Evolutionary conservation across 2,329 filamentous ascomycete species (phyloP), one percentile per base, ranked within the genome.

Genomic region (Penicillium sp.): DNA sequence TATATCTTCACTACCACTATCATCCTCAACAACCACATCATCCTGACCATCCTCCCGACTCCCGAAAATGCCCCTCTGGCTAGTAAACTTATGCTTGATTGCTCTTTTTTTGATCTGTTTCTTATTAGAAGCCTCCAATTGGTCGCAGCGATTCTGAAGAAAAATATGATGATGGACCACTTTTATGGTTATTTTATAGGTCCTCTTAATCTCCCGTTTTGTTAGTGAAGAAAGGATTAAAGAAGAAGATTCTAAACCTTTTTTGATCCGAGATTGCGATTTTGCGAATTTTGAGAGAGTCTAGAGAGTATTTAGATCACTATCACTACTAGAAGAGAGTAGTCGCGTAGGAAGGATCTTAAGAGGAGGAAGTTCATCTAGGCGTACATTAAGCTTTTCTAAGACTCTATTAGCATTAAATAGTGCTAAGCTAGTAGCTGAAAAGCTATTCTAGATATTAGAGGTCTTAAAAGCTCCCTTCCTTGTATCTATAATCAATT

Each of bases 121-220:
- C 51, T n/a, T 42, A 33, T 58, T 58, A 40, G 37, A 40, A 40
- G 37, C n/a, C 35, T 35, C 35, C 19, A 53, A 51, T 51, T 35
- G 13, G 35, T 53, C 42, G 19, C 50, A 38, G 38, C 51, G 22
- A 58, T 53, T 47, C 51, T 51, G 28, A 38, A 59, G 44, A 10
- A 49, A 59, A 50, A 54, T 28, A 38, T 54, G 19, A 50, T 45
- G 26, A 30, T 59, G n/a, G 37, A 59, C 49, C 22, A 54, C 38
- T 30, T 59, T 59, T 26, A 59, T 40, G 3, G 49, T 33, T 38
- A 54, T 59, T 35, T 59, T 47, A 15, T 54, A 54, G 38, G 35
- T 54, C 50, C 53, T 38, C 53, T 59, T 26, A 59, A 59, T 38
- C 53, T 59, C 49, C 44, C 49, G 49, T 54, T 59, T 59, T 15